A percentile compares a stretch with the other conserved stretches of the same genome.
Evolutionary conservation across 2,329 filamentous ascomycete genomes (phyloP).

Genomic region (Scolecobasidium constrictum): DNA sequence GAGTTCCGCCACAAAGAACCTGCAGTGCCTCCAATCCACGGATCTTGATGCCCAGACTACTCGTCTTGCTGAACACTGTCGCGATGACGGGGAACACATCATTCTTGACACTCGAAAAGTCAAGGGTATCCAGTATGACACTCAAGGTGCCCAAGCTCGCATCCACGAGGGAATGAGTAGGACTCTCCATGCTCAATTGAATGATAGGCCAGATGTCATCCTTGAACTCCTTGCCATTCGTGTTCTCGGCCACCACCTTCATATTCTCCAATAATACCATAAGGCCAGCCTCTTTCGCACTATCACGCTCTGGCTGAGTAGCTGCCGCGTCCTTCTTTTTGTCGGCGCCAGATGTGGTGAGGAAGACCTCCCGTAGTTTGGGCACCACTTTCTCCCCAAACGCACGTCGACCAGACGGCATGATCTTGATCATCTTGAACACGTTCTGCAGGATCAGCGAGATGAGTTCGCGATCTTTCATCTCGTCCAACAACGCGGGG

Average conservation of each 20-base stretch:
- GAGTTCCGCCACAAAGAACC: constrained; percentile 72
- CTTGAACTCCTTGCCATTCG: constrained; percentile 85
- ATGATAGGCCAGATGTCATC: constrained; percentile 88
- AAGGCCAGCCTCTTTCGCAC: constrained; percentile 74
- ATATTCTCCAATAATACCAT: constrained; percentile 88
- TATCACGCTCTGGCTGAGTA: constrained; percentile 57
- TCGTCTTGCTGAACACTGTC: constrained; percentile 82
- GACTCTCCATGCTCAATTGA: constrained; percentile 71
- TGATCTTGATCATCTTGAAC: constrained; percentile 74
- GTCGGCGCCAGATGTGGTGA: constrained; percentile 37
- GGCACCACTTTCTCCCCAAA: constrained; percentile 86
- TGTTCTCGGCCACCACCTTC: constrained; percentile 64
- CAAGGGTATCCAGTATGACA: constrained; percentile 72
- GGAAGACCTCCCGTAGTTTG: constrained; percentile 71
- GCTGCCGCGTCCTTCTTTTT: constrained; percentile 32
- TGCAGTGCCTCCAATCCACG: constrained; percentile 83
- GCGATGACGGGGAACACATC: constrained; percentile 92
- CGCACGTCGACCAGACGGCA: constrained; percentile 65
- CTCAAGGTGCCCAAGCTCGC: constrained; percentile 70
- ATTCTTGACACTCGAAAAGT: constrained; percentile 95
- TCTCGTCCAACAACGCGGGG: constrained; percentile 79
- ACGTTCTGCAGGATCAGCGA: constrained; percentile 81
- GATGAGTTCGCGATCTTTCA: constrained; percentile 82
- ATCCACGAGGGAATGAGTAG: constrained; percentile 82
- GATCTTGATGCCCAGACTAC: constrained; percentile 88